Percentiles rank a stretch among this genome's conserved stretches.
Evolutionary conservation across 495 filamentous ascomycete genomes (phyloP).

Genomic region (Pyrenula aspistea): DNA sequence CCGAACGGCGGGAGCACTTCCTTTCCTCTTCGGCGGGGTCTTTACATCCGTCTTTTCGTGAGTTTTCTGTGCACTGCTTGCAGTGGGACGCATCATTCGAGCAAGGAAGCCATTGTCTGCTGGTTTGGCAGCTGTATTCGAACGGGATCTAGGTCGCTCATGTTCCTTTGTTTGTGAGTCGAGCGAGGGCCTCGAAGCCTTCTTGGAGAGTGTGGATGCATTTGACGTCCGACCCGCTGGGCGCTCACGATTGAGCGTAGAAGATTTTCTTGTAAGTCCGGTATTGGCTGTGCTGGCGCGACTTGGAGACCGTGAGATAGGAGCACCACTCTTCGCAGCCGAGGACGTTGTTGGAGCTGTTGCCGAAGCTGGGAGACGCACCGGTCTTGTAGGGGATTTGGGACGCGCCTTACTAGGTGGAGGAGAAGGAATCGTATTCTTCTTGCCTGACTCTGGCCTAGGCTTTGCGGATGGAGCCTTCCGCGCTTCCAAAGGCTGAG

Average conservation of each 20-base stretch:
- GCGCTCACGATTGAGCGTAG: slow-evolving; percentile 20
- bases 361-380: slow-evolving; percentile 47
- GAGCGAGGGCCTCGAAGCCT: slow-evolving; percentile 29
- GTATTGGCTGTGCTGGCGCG: slow-evolving; percentile 24
- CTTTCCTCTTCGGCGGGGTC: slow-evolving; percentile 17
- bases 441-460: slow-evolving; percentile 15
- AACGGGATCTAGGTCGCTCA: slow-evolving; percentile 30
- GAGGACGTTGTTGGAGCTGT: slow-evolving; percentile 53
- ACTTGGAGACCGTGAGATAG: slow-evolving; percentile 28
- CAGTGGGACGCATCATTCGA: slow-evolving; percentile 87
- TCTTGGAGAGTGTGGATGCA: slow-evolving; percentile 17
- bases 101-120: slow-evolving; percentile 72
- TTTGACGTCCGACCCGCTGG: slow-evolving; percentile 15
- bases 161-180: slow-evolving; percentile 15
- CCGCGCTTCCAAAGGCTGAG: slow-evolving; percentile 10
- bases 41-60: slow-evolving; percentile 53
- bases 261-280: slow-evolving; percentile 30
- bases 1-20: background rate
- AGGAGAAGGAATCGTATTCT: slow-evolving; percentile 9
- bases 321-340: slow-evolving; percentile 36
- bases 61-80: slow-evolving; percentile 63
- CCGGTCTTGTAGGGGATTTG: slow-evolving; percentile 53
- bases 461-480: slow-evolving; percentile 21
- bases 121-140: slow-evolving; percentile 27
- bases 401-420: slow-evolving; percentile 39